Percentiles rank a stretch among this genome's conserved stretches.
phyloP scores from a whole-genome alignment of 768 basidiomycete species.

The Podaxis carcinomalis region DNA sequence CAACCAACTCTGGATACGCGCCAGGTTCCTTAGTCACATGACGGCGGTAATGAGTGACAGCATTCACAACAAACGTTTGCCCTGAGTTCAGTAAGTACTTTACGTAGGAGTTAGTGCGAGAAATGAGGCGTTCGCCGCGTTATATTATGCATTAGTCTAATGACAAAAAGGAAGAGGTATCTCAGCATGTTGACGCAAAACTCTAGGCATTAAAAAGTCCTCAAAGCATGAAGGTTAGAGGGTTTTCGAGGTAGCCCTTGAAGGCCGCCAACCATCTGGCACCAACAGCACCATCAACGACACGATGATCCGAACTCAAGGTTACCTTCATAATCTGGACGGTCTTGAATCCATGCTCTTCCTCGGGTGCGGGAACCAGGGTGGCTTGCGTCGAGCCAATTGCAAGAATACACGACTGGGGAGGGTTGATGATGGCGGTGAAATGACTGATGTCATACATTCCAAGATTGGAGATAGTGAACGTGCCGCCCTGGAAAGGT shows the following conservation, averaged over 20 bases:
- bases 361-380: conserved; percentile 80
- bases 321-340: conserved; percentile 94
- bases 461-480: conserved; percentile 98
- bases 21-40: conserved; percentile 7
- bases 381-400: conserved; percentile 86
- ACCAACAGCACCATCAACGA: conserved; percentile 93
- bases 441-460: conserved; percentile 96
- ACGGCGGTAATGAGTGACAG: background rate
- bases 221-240: conserved; percentile 94
- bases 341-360: conserved; percentile 94
- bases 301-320: conserved; percentile 91
- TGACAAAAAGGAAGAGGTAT: conserved; percentile 7
- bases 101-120: background rate
- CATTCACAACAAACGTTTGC: background rate
- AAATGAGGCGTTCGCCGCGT: background rate
- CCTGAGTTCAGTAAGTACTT: background rate
- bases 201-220: conserved; percentile 1
- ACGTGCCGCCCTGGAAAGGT: conserved; percentile 77
- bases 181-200: conserved; percentile 10
- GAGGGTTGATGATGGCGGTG: conserved; percentile 98
- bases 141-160: conserved; percentile 15
- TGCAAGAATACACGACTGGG: conserved; percentile 97
- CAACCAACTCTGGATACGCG: conserved; percentile 7
- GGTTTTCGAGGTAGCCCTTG: conserved; percentile 96
- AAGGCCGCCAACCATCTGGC: conserved; percentile 91